Conservation (phyloP, 768 basidiomycete species). For the Guyanaporus albipodus region DNA sequence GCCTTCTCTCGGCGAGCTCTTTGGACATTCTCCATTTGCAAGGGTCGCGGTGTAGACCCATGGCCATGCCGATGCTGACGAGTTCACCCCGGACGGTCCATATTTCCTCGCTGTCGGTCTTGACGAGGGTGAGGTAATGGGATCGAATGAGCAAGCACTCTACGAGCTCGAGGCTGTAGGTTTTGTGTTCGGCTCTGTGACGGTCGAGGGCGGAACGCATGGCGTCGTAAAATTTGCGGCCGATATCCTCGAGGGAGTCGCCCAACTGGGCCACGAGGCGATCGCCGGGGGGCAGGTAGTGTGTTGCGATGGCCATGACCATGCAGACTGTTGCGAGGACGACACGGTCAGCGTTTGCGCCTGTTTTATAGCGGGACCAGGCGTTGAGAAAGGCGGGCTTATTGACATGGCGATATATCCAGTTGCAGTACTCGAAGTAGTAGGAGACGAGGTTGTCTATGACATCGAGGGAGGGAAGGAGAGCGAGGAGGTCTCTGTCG, state of each 20-base stretch:
- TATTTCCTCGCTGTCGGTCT: constrained; percentile 76
- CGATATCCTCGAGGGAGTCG: constrained; percentile 57
- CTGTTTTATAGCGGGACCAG: constrained; percentile 74
- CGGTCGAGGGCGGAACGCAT: constrained; percentile 62
- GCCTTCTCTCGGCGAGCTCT: constrained; percentile 67
- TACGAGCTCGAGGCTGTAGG: constrained; percentile 68
- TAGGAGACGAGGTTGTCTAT: constrained; percentile 71
- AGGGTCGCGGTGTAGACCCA: constrained; percentile 88
- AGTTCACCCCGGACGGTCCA: constrained; percentile 75
- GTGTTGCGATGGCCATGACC: constrained; percentile 69
- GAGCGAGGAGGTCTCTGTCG: constrained; percentile 67
- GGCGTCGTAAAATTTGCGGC: constrained; percentile 64
- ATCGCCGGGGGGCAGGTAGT: constrained; percentile 68
- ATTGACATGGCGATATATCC: constrained; percentile 81
- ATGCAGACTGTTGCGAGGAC: constrained; percentile 69
- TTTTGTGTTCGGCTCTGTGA: constrained; percentile 54
- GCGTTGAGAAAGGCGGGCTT: constrained; percentile 54
- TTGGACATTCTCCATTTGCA: constrained; percentile 68
- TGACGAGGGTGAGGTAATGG: constrained; percentile 69
- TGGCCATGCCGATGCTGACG: constrained; percentile 69
- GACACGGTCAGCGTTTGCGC: constrained; percentile 60
- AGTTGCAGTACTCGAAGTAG: constrained; percentile 86
- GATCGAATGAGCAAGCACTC: constrained; percentile 68
- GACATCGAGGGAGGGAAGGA: constrained; percentile 60
- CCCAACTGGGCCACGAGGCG: constrained; percentile 50